Conservation (phyloP, 306 rosid species). For the Astragalus membranaceus region DNA sequence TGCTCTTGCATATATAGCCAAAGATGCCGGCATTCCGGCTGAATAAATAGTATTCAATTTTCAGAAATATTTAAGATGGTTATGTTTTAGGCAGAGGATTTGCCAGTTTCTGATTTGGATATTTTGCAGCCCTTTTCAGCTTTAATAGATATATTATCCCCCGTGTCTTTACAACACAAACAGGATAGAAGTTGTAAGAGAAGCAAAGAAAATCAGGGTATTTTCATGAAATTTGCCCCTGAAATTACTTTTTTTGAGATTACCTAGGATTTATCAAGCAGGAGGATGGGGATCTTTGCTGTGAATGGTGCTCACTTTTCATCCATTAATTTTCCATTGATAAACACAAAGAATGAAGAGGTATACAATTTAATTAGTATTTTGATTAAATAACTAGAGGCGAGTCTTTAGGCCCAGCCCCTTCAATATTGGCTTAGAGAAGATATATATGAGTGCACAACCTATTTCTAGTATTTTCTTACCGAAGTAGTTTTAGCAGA, state of each 20-base stretch:
- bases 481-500: not conserved
- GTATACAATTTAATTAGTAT: slow-evolving; percentile 36
- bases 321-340: slow-evolving; percentile 53
- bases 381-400: slow-evolving; percentile 13
- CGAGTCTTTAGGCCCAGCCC: not conserved
- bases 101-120: slow-evolving; percentile 12
- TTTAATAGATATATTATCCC: not conserved
- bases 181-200: not conserved
- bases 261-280: slow-evolving; percentile 52
- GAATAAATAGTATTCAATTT: not conserved
- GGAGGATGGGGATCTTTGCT: slow-evolving; percentile 44
- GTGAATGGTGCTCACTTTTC: slow-evolving; percentile 36
- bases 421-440: not conserved
- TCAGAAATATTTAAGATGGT: not conserved
- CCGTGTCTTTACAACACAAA: not conserved
- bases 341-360: slow-evolving; percentile 51
- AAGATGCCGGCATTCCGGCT: not conserved
- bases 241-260: slow-evolving; percentile 46
- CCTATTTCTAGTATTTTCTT: slow-evolving; percentile 2
- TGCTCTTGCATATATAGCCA: not conserved
- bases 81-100: not conserved
- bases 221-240: slow-evolving; percentile 27
- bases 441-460: not conserved
- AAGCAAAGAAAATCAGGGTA: slow-evolving; percentile 20
- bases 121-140: slow-evolving; percentile 14